A percentile compares a stretch with the other conserved stretches of the same genome.
Evolutionary conservation across 345 rosid species (phyloP).

Genomic region (Theobroma cacao): DNA sequence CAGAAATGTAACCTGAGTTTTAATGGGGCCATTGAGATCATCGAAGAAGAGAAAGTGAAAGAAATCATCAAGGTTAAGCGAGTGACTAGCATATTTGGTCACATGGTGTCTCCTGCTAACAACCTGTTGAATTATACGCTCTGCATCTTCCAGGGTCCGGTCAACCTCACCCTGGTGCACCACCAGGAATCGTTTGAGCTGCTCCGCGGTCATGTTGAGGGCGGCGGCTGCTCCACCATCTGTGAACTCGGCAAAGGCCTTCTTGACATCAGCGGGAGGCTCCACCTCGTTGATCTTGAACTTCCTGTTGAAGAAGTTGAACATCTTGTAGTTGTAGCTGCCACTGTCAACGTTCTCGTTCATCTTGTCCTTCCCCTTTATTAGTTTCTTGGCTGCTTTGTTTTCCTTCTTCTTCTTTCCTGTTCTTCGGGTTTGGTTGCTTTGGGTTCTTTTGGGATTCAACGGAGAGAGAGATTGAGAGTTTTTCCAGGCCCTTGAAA

Average conservation of each 20-base stretch:
- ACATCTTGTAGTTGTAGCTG: conserved; percentile 61
- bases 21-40: conserved; percentile 49
- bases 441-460: background rate
- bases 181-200: conserved; percentile 55
- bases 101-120: conserved; percentile 38
- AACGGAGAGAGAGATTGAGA: background rate
- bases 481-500: conserved; percentile 12
- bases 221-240: conserved; percentile 40
- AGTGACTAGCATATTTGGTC: conserved; percentile 34
- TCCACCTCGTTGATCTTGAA: conserved; percentile 69
- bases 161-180: conserved; percentile 49
- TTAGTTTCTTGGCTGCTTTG: background rate
- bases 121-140: conserved; percentile 50
- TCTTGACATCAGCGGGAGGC: conserved; percentile 73
- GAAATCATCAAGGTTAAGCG: conserved; percentile 62
- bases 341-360: conserved; percentile 24
- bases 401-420: background rate
- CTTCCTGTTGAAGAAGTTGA: conserved; percentile 73
- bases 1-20: conserved; percentile 22
- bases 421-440: background rate
- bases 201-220: conserved; percentile 46
- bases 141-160: conserved; percentile 50
- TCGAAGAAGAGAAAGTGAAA: conserved; percentile 43
- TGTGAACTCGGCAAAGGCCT: conserved; percentile 44
- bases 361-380: conserved; percentile 34